A percentile compares a stretch with the other conserved stretches of the same genome.
Evolutionary conservation across 192 early-diverging fungal species (phyloP).

Genomic region (Geranomyces variabilis): DNA sequence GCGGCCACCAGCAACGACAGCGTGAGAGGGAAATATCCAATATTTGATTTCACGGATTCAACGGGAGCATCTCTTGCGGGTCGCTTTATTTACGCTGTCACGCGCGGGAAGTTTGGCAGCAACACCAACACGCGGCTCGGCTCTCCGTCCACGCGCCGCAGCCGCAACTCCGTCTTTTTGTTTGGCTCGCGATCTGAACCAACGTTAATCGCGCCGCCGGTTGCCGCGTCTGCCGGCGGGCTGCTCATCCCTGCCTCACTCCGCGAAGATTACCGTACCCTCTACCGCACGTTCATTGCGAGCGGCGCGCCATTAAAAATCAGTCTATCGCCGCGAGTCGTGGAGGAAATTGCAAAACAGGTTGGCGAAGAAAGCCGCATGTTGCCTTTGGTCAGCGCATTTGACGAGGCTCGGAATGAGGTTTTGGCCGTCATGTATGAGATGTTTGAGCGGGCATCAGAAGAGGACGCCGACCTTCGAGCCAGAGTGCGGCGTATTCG

Average conservation of each 20-base stretch:
- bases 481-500: too few species aligned
- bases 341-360: constrained; percentile 32
- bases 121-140: background rate
- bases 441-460: constrained; percentile 17
- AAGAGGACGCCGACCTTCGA: too few species aligned
- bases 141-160: background rate
- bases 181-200: constrained; percentile 25
- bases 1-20: background rate
- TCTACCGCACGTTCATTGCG: constrained; percentile 36
- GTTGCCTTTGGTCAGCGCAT: constrained; percentile 33
- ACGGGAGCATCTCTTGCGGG: background rate
- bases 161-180: constrained; percentile 23
- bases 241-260: constrained; percentile 27
- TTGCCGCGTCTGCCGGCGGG: constrained; percentile 15
- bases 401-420: constrained; percentile 38
- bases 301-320: constrained; percentile 22
- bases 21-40: constrained; percentile 27
- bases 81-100: background rate
- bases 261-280: constrained; percentile 17
- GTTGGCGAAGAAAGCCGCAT: constrained; percentile 13
- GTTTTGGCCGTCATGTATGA: constrained; percentile 30
- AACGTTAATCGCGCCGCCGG: constrained; percentile 6
- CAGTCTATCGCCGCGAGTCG: constrained; percentile 24
- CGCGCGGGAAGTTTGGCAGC: background rate
- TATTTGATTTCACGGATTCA: constrained; percentile 27